Base-by-base conservation (phyloP, 2,329 filamentous ascomycete species). In the Diplodia seriata region DNA sequence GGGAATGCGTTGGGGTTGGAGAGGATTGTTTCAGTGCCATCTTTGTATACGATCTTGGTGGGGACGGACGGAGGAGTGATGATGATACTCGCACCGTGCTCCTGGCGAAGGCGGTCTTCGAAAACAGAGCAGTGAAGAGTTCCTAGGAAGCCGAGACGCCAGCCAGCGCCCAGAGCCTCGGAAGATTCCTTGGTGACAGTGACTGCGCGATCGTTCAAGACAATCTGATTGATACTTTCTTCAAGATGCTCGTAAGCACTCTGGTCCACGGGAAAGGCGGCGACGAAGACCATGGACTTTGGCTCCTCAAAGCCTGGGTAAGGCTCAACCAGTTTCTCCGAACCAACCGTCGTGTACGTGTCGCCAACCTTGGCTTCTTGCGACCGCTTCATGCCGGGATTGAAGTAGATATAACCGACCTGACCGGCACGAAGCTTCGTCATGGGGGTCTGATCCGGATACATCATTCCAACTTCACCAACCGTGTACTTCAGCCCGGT, bases 71-170 rank as follows among this genome's bases (percentile, higher is more conserved):
- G 95, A 47, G 97, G 94, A 0, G 95, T 99, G 76, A 99, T 95
- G 79, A 99, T 97, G 76, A 99, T 93, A 74, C 89, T 95, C 2
- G 92, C 91, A 5, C 94, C 95, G 74, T 99, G 94, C 78, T 99
- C 95, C 79, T 97, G 93, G 53, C 93, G 89, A 65, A 99, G 82
- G 0, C 95, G 91, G 79, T 99, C 95, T 80, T 99, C 94, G 74
- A 99, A 99, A 4, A 99, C 95, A n/a, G 94, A 98, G 81, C 95
- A 98, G 78, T 99, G 95, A 57, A 99, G 83, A 14, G 94, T 98
- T n/a, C 95, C 95, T 3, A 99, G 81, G 76, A 99, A 99, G 0
- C 95, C 95, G 12, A 99, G 82, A 55, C 95, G 89, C 90, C 95
- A 99, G 2, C 95, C 95, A 1, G 94, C 92, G 0, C 95, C 95